Conservation (phyloP, 352 stramenopile genomes). For the Pythium angustatum region DNA sequence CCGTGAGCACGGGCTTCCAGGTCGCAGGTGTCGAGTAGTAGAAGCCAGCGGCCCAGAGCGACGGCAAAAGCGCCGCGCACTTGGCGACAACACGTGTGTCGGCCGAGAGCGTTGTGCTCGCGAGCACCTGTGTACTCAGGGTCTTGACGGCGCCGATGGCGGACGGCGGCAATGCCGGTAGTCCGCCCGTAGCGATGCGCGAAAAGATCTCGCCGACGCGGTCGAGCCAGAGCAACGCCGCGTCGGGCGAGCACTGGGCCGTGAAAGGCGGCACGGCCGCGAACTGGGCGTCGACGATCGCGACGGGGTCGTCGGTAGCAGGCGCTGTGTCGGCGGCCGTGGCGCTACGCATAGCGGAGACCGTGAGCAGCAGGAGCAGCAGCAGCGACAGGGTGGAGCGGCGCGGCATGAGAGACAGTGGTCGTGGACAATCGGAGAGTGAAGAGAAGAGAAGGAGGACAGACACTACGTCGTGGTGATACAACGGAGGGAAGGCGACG, state of each 20-base stretch:
- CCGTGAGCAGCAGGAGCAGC: background rate
- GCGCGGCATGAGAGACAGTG: background rate
- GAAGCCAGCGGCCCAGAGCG: constrained; percentile 52
- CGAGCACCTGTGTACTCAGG: constrained; percentile 35
- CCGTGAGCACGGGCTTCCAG: constrained; percentile 39
- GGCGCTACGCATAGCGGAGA: constrained; percentile 4
- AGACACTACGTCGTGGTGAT: background rate
- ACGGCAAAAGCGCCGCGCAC: constrained; percentile 39
- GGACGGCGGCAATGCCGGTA: constrained; percentile 39
- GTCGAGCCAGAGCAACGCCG: constrained; percentile 36
- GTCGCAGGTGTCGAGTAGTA: constrained; percentile 47
- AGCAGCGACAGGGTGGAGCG: constrained; percentile 9
- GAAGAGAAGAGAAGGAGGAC: background rate
- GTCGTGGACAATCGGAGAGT: background rate
- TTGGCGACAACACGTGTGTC: constrained; percentile 35
- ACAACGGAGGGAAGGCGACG: no score
- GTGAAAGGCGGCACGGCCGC: constrained; percentile 35
- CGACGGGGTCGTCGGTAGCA: constrained; percentile 7
- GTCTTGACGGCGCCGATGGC: constrained; percentile 37
- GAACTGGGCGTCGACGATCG: constrained; percentile 36
- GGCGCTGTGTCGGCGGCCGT: background rate
- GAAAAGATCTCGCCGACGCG: constrained; percentile 44
- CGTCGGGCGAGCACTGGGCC: constrained; percentile 19
- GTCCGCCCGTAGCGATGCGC: constrained; percentile 42
- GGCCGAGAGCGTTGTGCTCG: constrained; percentile 23